These are phyloP conservation scores for Austroboletus rostrupii DNA, from an alignment of 1,284 basidiomycete species.

Conservation along the genomic window DNA sequence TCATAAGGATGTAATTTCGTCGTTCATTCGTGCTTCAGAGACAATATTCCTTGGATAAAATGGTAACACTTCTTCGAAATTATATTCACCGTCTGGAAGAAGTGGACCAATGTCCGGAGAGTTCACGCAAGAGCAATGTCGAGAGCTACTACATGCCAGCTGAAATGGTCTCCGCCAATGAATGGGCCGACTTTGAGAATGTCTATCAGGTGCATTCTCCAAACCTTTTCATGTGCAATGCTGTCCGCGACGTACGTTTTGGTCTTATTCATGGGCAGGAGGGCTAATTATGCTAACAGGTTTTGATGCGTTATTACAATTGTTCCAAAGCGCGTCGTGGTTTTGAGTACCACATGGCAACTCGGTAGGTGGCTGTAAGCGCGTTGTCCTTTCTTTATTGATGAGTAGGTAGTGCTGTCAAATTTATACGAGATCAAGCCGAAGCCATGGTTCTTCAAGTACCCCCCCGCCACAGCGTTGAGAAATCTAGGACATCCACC, in stretches of 20 bases:
- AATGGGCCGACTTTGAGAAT: conserved; percentile 85
- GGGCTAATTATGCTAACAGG: conserved; percentile 37
- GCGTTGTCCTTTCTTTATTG: conserved; percentile 1
- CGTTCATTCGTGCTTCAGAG: conserved; percentile 19
- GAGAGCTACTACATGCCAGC: conserved; percentile 61
- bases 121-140: conserved; percentile 28
- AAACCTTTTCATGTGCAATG: conserved; percentile 77
- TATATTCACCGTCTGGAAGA: conserved; percentile 57
- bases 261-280: conserved; percentile 1
- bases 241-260: conserved; percentile 67
- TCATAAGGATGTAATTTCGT: not conserved
- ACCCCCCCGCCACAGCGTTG: conserved; percentile 27
- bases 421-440: conserved; percentile 81
- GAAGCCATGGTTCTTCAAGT: conserved; percentile 40
- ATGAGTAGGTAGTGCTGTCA: conserved; percentile 58
- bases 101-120: conserved; percentile 39
- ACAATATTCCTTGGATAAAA: conserved; percentile 41
- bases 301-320: conserved; percentile 89
- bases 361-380: conserved; percentile 51
- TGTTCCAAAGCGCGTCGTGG: conserved; percentile 73
- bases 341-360: conserved; percentile 86
- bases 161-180: conserved; percentile 60
- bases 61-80: conserved; percentile 55
- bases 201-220: conserved; percentile 91
- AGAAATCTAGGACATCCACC: conserved; percentile 35